Evolutionary conservation across 352 stramenopile species (phyloP).

Genomic region (Bremia lactucae): DNA sequence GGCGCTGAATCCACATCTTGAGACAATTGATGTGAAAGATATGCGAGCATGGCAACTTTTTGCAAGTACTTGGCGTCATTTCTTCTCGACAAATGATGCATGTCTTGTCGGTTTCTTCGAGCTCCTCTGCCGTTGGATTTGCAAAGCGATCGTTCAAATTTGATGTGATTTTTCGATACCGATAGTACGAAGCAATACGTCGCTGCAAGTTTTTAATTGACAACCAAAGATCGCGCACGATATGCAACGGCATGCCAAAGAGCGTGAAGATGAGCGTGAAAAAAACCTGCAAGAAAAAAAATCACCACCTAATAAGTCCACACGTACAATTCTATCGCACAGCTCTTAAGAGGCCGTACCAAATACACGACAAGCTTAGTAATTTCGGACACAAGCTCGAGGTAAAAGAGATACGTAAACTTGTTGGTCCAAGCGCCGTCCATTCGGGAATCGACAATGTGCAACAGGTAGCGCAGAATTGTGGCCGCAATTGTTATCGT

Average conservation of each 20-base stretch:
- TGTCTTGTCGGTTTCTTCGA: slow-evolving; percentile 86
- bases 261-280: slow-evolving; percentile 97
- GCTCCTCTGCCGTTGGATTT: slow-evolving; percentile 89
- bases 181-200: slow-evolving; percentile 76
- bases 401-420: slow-evolving; percentile 88
- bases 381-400: slow-evolving; percentile 93
- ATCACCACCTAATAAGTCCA: background rate
- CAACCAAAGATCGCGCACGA: slow-evolving; percentile 95
- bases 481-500: slow-evolving; percentile 87
- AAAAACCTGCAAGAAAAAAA: slow-evolving; percentile 72
- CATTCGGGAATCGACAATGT: slow-evolving; percentile 88
- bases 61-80: slow-evolving; percentile 85
- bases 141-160: slow-evolving; percentile 95
- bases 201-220: slow-evolving; percentile 82
- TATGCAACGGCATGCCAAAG: slow-evolving; percentile 95
- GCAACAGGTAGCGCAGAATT: slow-evolving; percentile 86
- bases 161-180: slow-evolving; percentile 91
- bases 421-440: slow-evolving; percentile 85
- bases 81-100: slow-evolving; percentile 96
- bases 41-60: slow-evolving; percentile 95
- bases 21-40: slow-evolving; percentile 97
- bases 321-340: no score
- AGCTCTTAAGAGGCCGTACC: slow-evolving; percentile 28
- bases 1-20: slow-evolving; percentile 97
- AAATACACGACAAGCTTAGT: slow-evolving; percentile 95